A percentile compares a stretch with the other conserved stretches of the same genome.
phyloP scores from a whole-genome alignment of 768 basidiomycete genomes.

The Tylopilus balloui region DNA sequence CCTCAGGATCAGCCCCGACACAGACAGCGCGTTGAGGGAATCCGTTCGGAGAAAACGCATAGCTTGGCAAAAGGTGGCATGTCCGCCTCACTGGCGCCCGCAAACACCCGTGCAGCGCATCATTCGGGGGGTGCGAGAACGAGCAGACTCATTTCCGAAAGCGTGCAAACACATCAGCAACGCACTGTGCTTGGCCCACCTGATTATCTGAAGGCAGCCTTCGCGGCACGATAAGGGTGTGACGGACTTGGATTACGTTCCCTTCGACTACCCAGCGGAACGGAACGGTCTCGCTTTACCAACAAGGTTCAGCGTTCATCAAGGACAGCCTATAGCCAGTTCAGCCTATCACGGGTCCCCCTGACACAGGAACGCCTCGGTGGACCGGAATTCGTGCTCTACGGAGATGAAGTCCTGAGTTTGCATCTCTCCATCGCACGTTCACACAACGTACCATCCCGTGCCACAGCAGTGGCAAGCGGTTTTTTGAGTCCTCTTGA shows the following conservation, averaged over 20 bases:
- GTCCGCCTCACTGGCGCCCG: constrained; percentile 9
- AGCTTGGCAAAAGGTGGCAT: constrained; percentile 6
- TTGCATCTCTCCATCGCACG: constrained; percentile 24
- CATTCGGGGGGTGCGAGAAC: constrained; percentile 1
- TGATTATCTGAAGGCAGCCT: constrained; percentile 15
- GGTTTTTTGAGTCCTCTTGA: constrained; percentile 1
- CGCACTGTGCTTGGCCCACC: constrained; percentile 1
- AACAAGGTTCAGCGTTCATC: constrained; percentile 8
- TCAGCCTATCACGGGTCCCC: constrained; percentile 13
- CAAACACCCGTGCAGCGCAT: constrained; percentile 10
- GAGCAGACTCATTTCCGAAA: constrained; percentile 20
- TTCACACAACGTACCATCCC: constrained; percentile 18
- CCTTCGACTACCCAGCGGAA: constrained; percentile 6
- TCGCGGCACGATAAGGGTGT: constrained; percentile 10
- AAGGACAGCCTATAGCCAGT: constrained; percentile 23
- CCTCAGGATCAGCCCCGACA: not conserved
- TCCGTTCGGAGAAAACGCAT: constrained; percentile 5
- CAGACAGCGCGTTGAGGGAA: not conserved
- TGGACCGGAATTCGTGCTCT: constrained; percentile 21
- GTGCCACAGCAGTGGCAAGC: constrained; percentile 14
- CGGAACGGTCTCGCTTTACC: constrained; percentile 12
- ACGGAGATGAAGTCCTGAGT: constrained; percentile 26
- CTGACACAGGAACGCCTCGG: constrained; percentile 29
- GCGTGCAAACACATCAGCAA: not conserved
- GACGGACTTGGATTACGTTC: constrained; percentile 8